phyloP scores from a whole-genome alignment of 2,329 filamentous ascomycete species.

The Chaetothyriales sp. region DNA sequence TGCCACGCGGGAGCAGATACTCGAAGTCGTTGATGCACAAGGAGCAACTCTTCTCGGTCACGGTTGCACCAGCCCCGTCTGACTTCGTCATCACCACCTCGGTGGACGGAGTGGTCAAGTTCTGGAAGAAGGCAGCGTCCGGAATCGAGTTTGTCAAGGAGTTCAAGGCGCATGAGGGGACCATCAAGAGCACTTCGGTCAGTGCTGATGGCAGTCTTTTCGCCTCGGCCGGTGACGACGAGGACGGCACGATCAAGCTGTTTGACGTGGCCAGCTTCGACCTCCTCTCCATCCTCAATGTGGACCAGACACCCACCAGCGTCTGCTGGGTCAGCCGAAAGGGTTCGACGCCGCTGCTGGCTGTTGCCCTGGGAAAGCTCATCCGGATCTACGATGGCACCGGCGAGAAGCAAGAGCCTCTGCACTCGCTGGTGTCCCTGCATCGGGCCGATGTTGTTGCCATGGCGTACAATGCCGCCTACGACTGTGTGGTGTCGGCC shows the following conservation, averaged over 20 bases:
- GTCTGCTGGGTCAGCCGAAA: conserved; percentile 85
- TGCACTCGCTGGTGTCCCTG: conserved; percentile 65
- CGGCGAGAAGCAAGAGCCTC: conserved; percentile 58
- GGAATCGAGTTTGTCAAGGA: conserved; percentile 98
- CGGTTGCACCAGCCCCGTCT: conserved; percentile 64
- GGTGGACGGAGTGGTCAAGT: conserved; percentile 90
- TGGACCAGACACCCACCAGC: conserved; percentile 59
- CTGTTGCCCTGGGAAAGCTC: conserved; percentile 61
- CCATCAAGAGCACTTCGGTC: conserved; percentile 68
- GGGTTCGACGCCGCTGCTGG: conserved; percentile 76
- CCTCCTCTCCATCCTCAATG: conserved; percentile 63
- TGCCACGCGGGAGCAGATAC: conserved; percentile 69
- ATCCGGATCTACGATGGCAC: conserved; percentile 81
- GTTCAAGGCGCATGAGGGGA: conserved; percentile 76
- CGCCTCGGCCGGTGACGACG: conserved; percentile 57
- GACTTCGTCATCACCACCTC: conserved; percentile 95
- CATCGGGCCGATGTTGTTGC: conserved; percentile 68
- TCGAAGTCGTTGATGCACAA: conserved; percentile 97
- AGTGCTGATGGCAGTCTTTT: conserved; percentile 87
- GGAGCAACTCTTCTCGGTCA: conserved; percentile 78
- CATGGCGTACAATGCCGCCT: conserved; percentile 78
- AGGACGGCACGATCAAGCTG: conserved; percentile 33
- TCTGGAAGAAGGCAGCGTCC: conserved; percentile 90
- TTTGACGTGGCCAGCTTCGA: conserved; percentile 70
- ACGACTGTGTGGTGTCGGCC: conserved; percentile 78